A percentile compares a stretch with the other conserved stretches of the same genome.
Conservation (phyloP, 2,329 filamentous ascomycete species). For the Cercospora sp. region DNA sequence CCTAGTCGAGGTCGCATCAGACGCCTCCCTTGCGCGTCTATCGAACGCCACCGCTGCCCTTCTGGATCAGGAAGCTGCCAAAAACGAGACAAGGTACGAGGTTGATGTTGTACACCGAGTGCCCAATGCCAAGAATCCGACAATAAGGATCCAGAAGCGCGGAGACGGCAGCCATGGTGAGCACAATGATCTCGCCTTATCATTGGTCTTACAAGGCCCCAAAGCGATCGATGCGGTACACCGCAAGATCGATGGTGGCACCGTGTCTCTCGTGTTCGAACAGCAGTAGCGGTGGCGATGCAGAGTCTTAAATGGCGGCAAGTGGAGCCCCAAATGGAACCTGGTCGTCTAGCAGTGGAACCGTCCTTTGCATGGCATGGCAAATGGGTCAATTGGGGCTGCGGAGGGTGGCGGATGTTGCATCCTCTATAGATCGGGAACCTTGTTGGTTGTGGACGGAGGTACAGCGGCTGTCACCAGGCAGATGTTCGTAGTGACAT, state of each 20-base stretch:
- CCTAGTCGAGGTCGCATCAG: constrained; percentile 14
- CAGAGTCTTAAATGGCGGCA: neutral
- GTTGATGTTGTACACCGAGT: constrained; percentile 21
- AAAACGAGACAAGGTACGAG: constrained; percentile 15
- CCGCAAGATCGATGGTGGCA: constrained; percentile 25
- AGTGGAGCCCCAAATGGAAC: neutral
- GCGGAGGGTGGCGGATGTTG: neutral
- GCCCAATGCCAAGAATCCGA: constrained; percentile 17
- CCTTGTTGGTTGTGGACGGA: neutral
- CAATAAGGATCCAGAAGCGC: constrained; percentile 22
- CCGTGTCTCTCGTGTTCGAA: constrained; percentile 26
- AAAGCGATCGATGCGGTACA: constrained; percentile 16
- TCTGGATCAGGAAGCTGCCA: constrained; percentile 18
- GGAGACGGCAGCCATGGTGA: neutral
- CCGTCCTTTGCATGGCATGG: neutral
- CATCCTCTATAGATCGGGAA: neutral
- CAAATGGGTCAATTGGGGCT: neutral
- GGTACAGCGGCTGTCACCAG: neutral
- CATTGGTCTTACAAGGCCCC: constrained; percentile 23
- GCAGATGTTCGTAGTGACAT: constrained; percentile 1
- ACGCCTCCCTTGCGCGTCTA: constrained; percentile 18
- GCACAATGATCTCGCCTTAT: constrained; percentile 20
- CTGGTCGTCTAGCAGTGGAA: neutral
- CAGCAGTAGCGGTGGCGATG: neutral
- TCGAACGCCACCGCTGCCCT: constrained; percentile 26